Evolutionary conservation across 2,329 filamentous ascomycete species (phyloP).

Genomic region (Neoarthrinium moseri): DNA sequence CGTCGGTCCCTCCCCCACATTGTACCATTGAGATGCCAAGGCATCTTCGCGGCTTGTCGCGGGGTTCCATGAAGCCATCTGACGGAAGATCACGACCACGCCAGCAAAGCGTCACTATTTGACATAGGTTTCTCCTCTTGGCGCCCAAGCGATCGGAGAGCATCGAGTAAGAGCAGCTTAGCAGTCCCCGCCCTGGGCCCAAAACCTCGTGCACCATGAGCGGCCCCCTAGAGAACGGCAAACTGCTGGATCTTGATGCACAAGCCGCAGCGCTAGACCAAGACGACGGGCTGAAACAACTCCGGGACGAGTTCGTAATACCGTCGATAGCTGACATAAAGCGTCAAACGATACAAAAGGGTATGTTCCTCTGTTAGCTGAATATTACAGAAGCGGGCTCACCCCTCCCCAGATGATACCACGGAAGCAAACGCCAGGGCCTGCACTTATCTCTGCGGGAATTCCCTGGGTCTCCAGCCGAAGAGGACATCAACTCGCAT

Average conservation of each 20-base stretch:
- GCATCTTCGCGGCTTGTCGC: no score
- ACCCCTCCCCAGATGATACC: slow-evolving; percentile 1
- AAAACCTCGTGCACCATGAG: no score
- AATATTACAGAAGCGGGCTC: neutral
- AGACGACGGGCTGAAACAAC: slow-evolving; percentile 23
- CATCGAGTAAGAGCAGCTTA: no score
- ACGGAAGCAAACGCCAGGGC: slow-evolving; percentile 23
- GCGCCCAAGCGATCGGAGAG: no score
- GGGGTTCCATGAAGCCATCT: no score
- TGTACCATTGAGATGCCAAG: no score
- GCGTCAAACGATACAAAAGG: slow-evolving; percentile 24
- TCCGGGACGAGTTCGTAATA: slow-evolving; percentile 28
- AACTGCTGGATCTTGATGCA: slow-evolving; percentile 19
- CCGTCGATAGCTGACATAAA: slow-evolving; percentile 28
- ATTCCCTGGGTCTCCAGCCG: slow-evolving; percentile 76
- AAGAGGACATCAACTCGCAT: slow-evolving; percentile 63
- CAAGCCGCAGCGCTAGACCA: slow-evolving; percentile 26
- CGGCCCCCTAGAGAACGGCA: neutral
- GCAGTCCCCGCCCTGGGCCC: no score
- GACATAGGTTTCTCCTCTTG: no score
- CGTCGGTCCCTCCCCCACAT: no score
- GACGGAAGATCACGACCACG: no score
- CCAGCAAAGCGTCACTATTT: no score
- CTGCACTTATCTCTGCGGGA: slow-evolving; percentile 74
- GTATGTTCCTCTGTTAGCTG: slow-evolving; percentile 2